Conservation (phyloP, 371 early-diverging fungal species). For the Mortierella sp. region DNA sequence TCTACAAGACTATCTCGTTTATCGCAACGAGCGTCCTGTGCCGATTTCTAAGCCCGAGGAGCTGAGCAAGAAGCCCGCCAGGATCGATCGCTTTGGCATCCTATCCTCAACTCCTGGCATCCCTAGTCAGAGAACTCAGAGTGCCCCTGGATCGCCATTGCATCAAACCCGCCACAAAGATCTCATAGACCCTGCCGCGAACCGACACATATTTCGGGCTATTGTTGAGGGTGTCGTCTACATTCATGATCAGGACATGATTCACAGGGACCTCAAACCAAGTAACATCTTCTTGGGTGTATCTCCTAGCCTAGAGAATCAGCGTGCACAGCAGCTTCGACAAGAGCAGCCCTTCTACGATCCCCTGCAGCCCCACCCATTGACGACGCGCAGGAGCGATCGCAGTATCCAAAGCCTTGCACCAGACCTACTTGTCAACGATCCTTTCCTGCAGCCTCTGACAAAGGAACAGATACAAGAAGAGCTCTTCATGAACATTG, state of each 20-base stretch:
- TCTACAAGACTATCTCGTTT: constrained; percentile 65
- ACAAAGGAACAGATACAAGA: constrained; percentile 52
- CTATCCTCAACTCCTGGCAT: constrained; percentile 1
- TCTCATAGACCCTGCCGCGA: constrained; percentile 58
- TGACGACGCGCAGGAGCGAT: not conserved
- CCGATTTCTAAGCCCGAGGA: constrained; percentile 1
- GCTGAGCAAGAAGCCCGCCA: constrained; percentile 9
- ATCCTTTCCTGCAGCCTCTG: constrained; percentile 3
- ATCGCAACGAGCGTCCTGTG: constrained; percentile 58
- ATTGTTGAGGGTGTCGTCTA: constrained; percentile 75
- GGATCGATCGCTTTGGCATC: constrained; percentile 15
- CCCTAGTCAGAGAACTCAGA: constrained; percentile 30
- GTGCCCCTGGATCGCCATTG: constrained; percentile 45
- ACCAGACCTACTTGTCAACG: not conserved
- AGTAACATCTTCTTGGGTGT: constrained; percentile 77
- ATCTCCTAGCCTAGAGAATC: constrained; percentile 22
- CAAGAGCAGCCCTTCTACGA: constrained; percentile 2
- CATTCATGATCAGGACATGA: constrained; percentile 76
- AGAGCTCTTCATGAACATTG: constrained; percentile 58
- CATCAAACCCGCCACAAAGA: constrained; percentile 49
- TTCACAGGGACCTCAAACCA: constrained; percentile 87
- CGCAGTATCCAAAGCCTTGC: not conserved
- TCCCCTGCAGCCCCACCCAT: constrained; percentile 3
- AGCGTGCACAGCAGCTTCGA: constrained; percentile 15
- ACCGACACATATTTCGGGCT: constrained; percentile 59